These are phyloP conservation scores for Exophiala oligosperma DNA, from an alignment of 2,329 filamentous ascomycete genomes.

Conservation along the genomic window DNA sequence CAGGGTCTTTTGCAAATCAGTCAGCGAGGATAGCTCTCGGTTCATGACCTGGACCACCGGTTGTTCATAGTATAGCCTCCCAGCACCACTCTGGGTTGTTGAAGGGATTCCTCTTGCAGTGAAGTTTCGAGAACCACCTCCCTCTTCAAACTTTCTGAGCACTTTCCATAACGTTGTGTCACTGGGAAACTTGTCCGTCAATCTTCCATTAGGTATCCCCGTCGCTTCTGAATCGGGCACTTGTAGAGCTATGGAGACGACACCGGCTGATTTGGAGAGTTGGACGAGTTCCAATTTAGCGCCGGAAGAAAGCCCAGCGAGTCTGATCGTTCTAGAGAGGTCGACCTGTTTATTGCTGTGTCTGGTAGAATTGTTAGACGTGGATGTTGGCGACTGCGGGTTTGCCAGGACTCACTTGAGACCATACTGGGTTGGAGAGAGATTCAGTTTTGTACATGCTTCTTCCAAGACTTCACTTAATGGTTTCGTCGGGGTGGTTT, in stretches of 20 bases:
- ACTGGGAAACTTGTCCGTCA: conserved; percentile 84
- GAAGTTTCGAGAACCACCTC: conserved; percentile 67
- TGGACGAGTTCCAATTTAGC: conserved; percentile 91
- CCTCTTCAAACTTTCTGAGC: conserved; percentile 84
- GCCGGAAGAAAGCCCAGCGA: conserved; percentile 77
- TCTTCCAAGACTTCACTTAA: conserved; percentile 83
- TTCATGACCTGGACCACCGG: conserved; percentile 84
- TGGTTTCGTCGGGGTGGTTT: conserved; percentile 77
- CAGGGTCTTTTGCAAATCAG: conserved; percentile 84
- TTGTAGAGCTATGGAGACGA: conserved; percentile 86
- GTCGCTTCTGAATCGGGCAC: conserved; percentile 70
- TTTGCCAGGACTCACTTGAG: conserved; percentile 65
- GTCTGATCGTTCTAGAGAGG: conserved; percentile 78
- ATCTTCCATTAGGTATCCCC: conserved; percentile 62
- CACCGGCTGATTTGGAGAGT: conserved; percentile 79
- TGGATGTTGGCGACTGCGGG: background rate
- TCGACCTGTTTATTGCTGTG: conserved; percentile 84
- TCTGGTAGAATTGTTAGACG: conserved; percentile 43
- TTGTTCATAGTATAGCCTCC: conserved; percentile 83
- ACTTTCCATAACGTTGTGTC: conserved; percentile 87
- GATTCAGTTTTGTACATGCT: conserved; percentile 78
- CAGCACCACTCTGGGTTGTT: conserved; percentile 55
- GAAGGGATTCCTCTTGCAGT: conserved; percentile 78
- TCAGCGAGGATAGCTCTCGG: conserved; percentile 72
- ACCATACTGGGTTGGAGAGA: conserved; percentile 71